Evolutionary conservation across 345 rosid species (phyloP).

Genomic region (Iberis pinnata): DNA sequence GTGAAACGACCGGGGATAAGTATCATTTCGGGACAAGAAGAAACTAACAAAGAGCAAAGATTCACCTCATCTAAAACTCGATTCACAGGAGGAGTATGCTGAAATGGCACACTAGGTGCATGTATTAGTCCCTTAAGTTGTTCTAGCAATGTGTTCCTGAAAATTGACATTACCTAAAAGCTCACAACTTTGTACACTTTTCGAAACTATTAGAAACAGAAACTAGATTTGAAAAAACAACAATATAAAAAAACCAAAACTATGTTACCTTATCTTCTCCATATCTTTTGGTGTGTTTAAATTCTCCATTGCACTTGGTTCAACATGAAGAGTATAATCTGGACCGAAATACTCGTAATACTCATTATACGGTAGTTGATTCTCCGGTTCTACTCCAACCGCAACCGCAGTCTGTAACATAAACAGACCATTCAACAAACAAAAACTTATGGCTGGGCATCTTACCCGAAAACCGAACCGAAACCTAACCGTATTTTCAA

Average conservation of each 20-base stretch:
- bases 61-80: constrained; percentile 32
- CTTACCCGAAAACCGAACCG: too few relatives aligned
- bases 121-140: constrained; percentile 33
- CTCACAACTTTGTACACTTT: too few relatives aligned
- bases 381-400: constrained; percentile 94
- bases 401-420: constrained; percentile 85
- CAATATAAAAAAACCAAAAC: too few relatives aligned
- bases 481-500: too few relatives aligned
- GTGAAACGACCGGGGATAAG: too few relatives aligned
- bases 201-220: not conserved
- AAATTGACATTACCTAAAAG: constrained; percentile 8
- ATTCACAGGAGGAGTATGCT: constrained; percentile 34
- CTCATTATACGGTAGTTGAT: constrained; percentile 83
- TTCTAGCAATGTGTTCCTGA: constrained; percentile 35
- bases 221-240: not conserved
- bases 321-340: constrained; percentile 87
- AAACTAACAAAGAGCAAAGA: not conserved
- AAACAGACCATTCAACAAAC: constrained; percentile 20
- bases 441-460: too few relatives aligned
- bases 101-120: constrained; percentile 37
- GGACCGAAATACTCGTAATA: constrained; percentile 96
- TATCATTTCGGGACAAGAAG: too few relatives aligned
- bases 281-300: constrained; percentile 66
- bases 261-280: constrained; percentile 80
- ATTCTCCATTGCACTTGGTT: constrained; percentile 71